phyloP scores from a whole-genome alignment of 768 basidiomycete genomes.

The Trametes cingulata region DNA sequence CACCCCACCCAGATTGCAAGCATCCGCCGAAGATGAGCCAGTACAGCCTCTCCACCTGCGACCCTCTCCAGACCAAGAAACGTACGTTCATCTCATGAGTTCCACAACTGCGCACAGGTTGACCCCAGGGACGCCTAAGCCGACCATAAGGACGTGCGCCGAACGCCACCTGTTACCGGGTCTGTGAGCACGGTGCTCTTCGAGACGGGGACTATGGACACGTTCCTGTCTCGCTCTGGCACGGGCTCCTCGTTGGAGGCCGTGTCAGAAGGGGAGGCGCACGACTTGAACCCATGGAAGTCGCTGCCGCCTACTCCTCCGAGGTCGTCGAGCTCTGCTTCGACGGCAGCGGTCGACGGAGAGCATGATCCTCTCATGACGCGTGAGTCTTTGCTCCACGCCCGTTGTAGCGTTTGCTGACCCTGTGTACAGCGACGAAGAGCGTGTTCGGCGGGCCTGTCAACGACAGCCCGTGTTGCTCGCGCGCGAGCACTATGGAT shows the following conservation, averaged over 20 bases:
- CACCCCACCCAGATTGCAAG: not conserved
- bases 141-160: constrained; percentile 6
- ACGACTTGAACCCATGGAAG: not conserved
- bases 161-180: not conserved
- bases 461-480: constrained; percentile 1
- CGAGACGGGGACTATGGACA: constrained; percentile 5
- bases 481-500: constrained; percentile 1
- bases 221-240: not conserved
- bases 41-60: constrained; percentile 14
- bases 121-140: not conserved
- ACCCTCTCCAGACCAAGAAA: not conserved
- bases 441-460: not conserved
- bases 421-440: not conserved
- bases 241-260: too few relatives aligned
- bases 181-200: constrained; percentile 13
- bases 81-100: not conserved
- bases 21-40: constrained; percentile 3
- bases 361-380: not conserved
- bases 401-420: not conserved
- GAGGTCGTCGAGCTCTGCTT: not conserved
- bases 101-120: not conserved
- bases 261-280: not conserved
- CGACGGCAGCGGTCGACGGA: not conserved
- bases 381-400: not conserved
- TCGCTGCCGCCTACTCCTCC: not conserved